Evolutionary conservation across 2,329 filamentous ascomycete species (phyloP), one percentile per base, ranked within the genome.

Genomic region (Beauveria brongniartii): DNA sequence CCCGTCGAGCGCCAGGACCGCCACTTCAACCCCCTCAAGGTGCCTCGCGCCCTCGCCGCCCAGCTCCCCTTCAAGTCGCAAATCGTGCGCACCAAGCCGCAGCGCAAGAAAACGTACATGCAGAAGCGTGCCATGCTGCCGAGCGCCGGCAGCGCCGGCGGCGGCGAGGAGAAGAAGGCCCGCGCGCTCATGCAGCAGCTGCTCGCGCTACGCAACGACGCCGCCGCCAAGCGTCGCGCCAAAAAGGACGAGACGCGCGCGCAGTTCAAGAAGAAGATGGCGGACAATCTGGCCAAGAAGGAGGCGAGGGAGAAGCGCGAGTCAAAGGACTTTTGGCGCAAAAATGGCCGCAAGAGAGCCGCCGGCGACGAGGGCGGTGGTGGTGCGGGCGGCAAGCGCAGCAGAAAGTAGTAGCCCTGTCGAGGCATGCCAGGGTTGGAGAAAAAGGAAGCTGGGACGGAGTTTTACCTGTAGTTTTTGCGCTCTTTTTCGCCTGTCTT

Each of bases 61-160:
- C 85, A 91, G 6, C 83, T 99, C 10, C 94, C 94, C 5, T 99
- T 90, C 84, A 93, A 92, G 72, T 92, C 89, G 14, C 94, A 99
- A 73, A 92, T 96, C 69, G 83, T 88, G 24, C 79, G 86, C 71
- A 93, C 89, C 78, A 89, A 88, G 75, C 86, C 89, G 63, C 91
- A 92, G 77, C 86, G 84, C 73, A 87, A 86, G 69, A 77, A 87
- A 70, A 96, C 92, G 24, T 99, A 99, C 74, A 81, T 96, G 81
- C 91, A 96, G 79, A 97, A 97, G 78, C 89, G 94, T 10, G 94
- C 93, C 16, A 91, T 97, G n/a, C 85, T 96, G 5, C 34, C 34
- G 34, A 37, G 34, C 26, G 76, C 91, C 18, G 82, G 88, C 14
- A 82, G 88, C 16, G 22, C 22, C 22, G 87, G 87, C 28, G 82